Evolutionary conservation across 2,329 filamentous ascomycete species (phyloP).

Genomic region (Aspergillus calidoustus): DNA sequence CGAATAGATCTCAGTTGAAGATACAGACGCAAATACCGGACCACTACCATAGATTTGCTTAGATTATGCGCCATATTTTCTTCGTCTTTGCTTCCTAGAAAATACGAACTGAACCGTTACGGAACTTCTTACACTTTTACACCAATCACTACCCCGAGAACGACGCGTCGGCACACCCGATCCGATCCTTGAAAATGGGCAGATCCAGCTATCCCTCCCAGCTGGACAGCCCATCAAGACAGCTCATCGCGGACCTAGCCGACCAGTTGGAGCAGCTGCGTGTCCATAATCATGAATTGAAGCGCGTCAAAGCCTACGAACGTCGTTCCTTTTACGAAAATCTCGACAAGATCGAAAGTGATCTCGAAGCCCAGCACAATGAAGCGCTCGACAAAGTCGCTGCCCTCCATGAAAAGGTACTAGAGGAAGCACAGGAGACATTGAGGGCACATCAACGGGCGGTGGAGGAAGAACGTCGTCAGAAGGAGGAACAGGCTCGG

Average conservation of each 20-base stretch:
- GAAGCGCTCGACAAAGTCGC: conserved; percentile 70
- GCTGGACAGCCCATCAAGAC: conserved; percentile 46
- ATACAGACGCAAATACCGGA: neutral
- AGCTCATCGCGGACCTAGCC: conserved; percentile 46
- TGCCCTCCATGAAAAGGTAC: conserved; percentile 69
- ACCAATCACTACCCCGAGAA: neutral
- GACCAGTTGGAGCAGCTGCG: conserved; percentile 47
- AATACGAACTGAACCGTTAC: neutral
- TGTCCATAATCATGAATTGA: conserved; percentile 48
- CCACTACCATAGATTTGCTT: neutral
- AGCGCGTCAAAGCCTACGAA: conserved; percentile 49
- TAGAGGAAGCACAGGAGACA: conserved; percentile 58
- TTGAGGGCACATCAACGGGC: conserved; percentile 53
- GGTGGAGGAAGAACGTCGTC: conserved; percentile 43
- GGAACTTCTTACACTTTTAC: neutral
- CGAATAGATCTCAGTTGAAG: neutral
- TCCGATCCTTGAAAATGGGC: conserved; percentile 30
- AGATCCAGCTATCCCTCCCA: conserved; percentile 33
- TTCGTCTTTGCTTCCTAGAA: neutral
- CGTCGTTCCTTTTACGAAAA: conserved; percentile 57
- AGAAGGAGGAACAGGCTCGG: conserved; percentile 42
- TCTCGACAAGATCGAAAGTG: conserved; percentile 66
- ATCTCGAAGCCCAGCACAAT: conserved; percentile 66
- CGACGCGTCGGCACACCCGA: neutral
- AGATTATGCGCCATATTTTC: neutral